A percentile compares a stretch with the other conserved stretches of the same genome.
Evolutionary conservation across 2,329 filamentous ascomycete species (phyloP).

Genomic region (Coniochaeta prunicola): DNA sequence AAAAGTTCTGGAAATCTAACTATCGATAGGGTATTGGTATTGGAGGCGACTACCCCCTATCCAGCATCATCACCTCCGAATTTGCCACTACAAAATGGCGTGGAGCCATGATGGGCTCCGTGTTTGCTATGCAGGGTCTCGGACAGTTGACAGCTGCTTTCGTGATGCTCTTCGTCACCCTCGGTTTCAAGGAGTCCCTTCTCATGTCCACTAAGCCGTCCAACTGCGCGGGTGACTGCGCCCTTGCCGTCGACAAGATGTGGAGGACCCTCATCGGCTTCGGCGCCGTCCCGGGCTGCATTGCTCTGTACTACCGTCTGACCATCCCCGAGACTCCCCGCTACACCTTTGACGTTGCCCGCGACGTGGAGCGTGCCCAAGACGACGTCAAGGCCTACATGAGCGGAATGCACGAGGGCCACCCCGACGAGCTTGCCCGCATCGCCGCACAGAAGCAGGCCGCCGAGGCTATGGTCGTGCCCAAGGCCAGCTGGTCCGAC

Average conservation of each 20-base stretch:
- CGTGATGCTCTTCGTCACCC: conserved; percentile 66
- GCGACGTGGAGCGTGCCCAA: conserved; percentile 66
- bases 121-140: conserved; percentile 83
- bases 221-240: conserved; percentile 57
- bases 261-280: conserved; percentile 78
- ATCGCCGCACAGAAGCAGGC: conserved; percentile 48
- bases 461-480: conserved; percentile 48
- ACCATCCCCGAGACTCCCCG: conserved; percentile 85
- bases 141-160: conserved; percentile 72
- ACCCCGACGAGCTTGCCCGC: conserved; percentile 61
- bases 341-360: conserved; percentile 77
- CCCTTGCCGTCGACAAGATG: conserved; percentile 76
- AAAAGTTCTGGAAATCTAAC: neutral
- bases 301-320: conserved; percentile 71
- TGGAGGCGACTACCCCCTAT: conserved; percentile 75
- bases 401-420: conserved; percentile 51
- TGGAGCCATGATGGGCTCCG: conserved; percentile 79
- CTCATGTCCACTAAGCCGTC: conserved; percentile 39
- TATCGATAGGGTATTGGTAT: conserved; percentile 48
- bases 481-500: conserved; percentile 65
- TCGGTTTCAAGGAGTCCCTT: conserved; percentile 62
- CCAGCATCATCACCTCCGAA: conserved; percentile 78
- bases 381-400: conserved; percentile 72
- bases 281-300: conserved; percentile 70
- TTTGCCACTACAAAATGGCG: conserved; percentile 82